Conservation (phyloP, 257 asterid species). For the Solanum bulbocastanum region DNA sequence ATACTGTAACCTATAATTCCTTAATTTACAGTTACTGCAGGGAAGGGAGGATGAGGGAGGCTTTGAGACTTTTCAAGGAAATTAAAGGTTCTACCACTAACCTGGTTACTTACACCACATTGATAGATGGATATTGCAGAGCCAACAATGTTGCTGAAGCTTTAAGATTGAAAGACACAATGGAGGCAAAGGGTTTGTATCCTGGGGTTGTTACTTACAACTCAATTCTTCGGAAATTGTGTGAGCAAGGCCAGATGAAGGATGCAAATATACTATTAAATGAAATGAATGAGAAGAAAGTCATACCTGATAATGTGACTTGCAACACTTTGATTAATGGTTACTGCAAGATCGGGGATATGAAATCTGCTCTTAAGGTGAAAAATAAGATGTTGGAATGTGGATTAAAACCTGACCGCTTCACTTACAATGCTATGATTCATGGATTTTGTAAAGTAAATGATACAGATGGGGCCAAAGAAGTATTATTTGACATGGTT, state of each 20-base stretch:
- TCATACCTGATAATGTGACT: slow-evolving; percentile 64
- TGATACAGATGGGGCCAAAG: slow-evolving; percentile 51
- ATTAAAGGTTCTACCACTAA: slow-evolving; percentile 50
- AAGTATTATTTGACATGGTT: slow-evolving; percentile 48
- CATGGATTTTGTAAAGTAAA: slow-evolving; percentile 63
- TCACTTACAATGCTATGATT: slow-evolving; percentile 72
- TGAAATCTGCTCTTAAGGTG: slow-evolving; percentile 60
- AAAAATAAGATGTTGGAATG: slow-evolving; percentile 63
- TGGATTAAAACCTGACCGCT: slow-evolving; percentile 63
- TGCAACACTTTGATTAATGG: slow-evolving; percentile 88
- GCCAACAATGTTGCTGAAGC: slow-evolving; percentile 54
- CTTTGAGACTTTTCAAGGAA: slow-evolving; percentile 59
- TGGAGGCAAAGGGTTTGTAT: slow-evolving; percentile 60
- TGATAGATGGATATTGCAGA: slow-evolving; percentile 85
- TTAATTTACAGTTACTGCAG: slow-evolving; percentile 70
- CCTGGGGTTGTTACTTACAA: slow-evolving; percentile 74
- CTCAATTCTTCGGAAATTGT: slow-evolving; percentile 65
- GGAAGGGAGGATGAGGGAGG: slow-evolving; percentile 92
- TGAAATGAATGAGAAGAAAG: slow-evolving; percentile 56
- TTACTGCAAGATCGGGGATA: slow-evolving; percentile 79
- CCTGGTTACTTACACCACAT: slow-evolving; percentile 68
- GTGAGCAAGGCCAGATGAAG: slow-evolving; percentile 63
- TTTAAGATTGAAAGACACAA: slow-evolving; percentile 33
- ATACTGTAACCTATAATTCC: slow-evolving; percentile 75
- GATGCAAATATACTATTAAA: slow-evolving; percentile 56